phyloP scores from a whole-genome alignment of 164 flowering plant species.

The Berberis thunbergii region DNA sequence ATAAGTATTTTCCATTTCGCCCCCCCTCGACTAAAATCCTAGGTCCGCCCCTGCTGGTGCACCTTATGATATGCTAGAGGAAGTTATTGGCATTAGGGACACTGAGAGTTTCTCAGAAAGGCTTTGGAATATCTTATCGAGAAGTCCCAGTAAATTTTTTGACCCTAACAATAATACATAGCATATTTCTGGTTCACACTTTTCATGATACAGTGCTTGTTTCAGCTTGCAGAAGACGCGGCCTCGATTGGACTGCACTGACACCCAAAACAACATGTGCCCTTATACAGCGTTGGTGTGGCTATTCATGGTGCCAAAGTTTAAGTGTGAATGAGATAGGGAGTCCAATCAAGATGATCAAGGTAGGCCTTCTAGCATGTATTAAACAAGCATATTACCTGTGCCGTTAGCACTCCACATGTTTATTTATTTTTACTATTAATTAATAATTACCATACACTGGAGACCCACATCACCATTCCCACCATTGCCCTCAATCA shows the following conservation, averaged over 20 bases:
- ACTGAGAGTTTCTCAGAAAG: slow-evolving; percentile 62
- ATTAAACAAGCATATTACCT: not conserved
- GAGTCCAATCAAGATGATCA: slow-evolving; percentile 63
- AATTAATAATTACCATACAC: too few relatives aligned
- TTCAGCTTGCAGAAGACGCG: slow-evolving; percentile 76
- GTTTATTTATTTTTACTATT: too few relatives aligned
- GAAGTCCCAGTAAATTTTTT: slow-evolving; percentile 59
- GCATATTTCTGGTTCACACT: not conserved
- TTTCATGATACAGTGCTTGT: slow-evolving; percentile 4
- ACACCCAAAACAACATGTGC: slow-evolving; percentile 78
- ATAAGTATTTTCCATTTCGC: too few relatives aligned
- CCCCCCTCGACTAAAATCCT: too few relatives aligned
- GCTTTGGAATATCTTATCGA: slow-evolving; percentile 67
- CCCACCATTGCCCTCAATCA: too few relatives aligned
- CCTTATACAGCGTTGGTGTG: slow-evolving; percentile 83
- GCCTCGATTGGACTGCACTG: slow-evolving; percentile 67
- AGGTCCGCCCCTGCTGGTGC: too few relatives aligned
- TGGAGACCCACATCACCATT: too few relatives aligned
- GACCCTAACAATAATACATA: not conserved
- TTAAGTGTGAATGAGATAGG: slow-evolving; percentile 69
- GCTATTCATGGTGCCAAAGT: slow-evolving; percentile 84
- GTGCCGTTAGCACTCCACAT: too few relatives aligned
- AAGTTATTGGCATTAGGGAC: slow-evolving; percentile 83
- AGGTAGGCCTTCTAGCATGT: slow-evolving; percentile 25
- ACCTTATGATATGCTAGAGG: slow-evolving; percentile 89